Conservation (phyloP, 768 basidiomycete genomes). For the Suillus occidentalis region DNA sequence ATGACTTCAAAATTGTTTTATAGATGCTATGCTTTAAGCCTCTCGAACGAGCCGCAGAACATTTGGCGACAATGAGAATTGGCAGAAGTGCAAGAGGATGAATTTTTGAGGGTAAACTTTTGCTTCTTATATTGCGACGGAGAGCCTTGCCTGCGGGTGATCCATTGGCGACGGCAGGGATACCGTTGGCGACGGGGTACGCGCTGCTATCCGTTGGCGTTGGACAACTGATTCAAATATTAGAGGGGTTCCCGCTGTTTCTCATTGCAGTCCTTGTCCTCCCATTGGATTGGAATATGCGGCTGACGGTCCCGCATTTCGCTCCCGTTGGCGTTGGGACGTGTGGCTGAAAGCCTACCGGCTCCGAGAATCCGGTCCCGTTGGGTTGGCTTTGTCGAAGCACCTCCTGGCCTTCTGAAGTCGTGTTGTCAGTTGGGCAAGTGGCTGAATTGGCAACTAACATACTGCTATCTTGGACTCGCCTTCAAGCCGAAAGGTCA, state of each 20-base stretch:
- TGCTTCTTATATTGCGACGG: neutral
- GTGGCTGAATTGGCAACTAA: neutral
- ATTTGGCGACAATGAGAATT: constrained; percentile 53
- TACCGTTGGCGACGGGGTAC: neutral
- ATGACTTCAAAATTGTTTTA: neutral
- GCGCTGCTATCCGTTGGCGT: neutral
- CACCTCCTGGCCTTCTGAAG: neutral
- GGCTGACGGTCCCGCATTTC: neutral
- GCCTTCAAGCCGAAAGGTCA: too few species aligned
- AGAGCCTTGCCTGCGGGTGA: neutral
- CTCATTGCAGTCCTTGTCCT: neutral
- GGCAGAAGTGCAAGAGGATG: constrained; percentile 61
- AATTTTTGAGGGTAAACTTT: constrained; percentile 10
- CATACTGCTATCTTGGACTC: neutral
- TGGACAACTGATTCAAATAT: neutral
- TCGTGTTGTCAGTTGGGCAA: neutral
- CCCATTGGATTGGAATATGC: neutral
- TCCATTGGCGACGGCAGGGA: neutral
- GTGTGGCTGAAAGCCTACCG: neutral
- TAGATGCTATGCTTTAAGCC: constrained; percentile 71
- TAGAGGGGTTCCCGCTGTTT: neutral
- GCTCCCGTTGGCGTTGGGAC: neutral
- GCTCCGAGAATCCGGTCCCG: neutral
- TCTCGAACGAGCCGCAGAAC: constrained; percentile 56
- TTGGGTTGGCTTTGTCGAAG: neutral